phyloP scores from a whole-genome alignment of 257 asterid species.

The Marsdenia floribunda region DNA sequence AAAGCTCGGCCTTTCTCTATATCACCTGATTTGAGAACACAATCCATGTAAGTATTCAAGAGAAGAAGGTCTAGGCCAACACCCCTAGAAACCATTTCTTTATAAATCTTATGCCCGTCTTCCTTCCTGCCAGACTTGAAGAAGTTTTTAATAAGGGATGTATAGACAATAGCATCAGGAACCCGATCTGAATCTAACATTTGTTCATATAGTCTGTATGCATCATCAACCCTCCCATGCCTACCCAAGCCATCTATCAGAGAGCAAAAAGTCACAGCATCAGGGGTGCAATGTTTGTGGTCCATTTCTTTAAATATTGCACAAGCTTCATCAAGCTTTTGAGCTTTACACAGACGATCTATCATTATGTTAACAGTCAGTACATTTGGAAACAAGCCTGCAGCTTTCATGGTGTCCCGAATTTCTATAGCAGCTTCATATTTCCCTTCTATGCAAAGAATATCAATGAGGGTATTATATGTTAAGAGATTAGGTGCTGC shows the following conservation, averaged over 20 bases:
- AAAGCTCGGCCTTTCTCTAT: conserved; percentile 68
- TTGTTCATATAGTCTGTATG: conserved; percentile 71
- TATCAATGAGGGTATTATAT: conserved; percentile 72
- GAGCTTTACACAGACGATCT: conserved; percentile 86
- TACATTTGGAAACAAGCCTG: conserved; percentile 65
- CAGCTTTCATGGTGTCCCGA: conserved; percentile 58
- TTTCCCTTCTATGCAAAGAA: conserved; percentile 75
- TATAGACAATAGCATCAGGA: conserved; percentile 71
- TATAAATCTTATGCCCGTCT: conserved; percentile 88
- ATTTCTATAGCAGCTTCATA: conserved; percentile 56
- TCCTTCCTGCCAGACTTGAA: conserved; percentile 74
- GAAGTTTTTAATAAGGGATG: conserved; percentile 79
- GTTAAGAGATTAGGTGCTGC: conserved; percentile 86
- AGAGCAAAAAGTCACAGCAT: conserved; percentile 73
- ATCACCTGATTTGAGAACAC: conserved; percentile 82
- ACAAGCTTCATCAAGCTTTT: conserved; percentile 75
- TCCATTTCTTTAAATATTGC: conserved; percentile 66
- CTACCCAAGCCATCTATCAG: conserved; percentile 88
- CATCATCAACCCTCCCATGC: conserved; percentile 82
- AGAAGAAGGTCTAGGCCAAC: conserved; percentile 65
- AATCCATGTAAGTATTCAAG: conserved; percentile 87
- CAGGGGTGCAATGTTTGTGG: conserved; percentile 56
- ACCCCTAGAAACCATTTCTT: conserved; percentile 67
- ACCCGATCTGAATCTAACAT: conserved; percentile 62
- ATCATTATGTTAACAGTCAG: conserved; percentile 82